Evolutionary conservation across 2,329 filamentous ascomycete genomes (phyloP).

Genomic region (Venturia aucupariae): DNA sequence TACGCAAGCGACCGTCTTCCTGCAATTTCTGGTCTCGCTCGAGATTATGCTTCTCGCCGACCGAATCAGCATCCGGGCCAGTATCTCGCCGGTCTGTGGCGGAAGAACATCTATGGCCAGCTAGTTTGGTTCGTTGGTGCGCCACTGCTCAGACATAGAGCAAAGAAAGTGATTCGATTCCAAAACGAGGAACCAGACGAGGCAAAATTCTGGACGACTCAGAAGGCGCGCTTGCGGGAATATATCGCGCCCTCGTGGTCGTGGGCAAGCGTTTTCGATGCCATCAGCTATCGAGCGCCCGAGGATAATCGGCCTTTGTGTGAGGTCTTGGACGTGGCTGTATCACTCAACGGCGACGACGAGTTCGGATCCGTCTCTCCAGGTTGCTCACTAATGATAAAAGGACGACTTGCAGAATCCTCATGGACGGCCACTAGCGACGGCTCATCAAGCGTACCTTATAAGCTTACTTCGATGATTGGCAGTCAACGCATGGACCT

Average conservation of each 20-base stretch:
- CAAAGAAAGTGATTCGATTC: not conserved
- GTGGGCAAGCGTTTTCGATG: slow-evolving; percentile 10
- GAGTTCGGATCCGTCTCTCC: not conserved
- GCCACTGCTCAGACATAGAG: not conserved
- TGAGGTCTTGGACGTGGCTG: not conserved
- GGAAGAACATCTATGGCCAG: not conserved
- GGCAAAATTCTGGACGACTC: not conserved
- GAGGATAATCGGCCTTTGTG: not conserved
- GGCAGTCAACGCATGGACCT: not conserved
- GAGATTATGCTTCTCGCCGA: not conserved
- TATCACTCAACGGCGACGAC: not conserved
- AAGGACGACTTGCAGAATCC: not conserved
- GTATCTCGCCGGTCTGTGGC: slow-evolving; percentile 11
- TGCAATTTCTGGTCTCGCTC: slow-evolving; percentile 8
- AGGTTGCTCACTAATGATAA: not conserved
- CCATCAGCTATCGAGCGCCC: slow-evolving; percentile 3
- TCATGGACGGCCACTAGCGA: not conserved
- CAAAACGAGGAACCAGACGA: not conserved
- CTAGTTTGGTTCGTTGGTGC: slow-evolving; percentile 8
- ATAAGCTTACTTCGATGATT: not conserved
- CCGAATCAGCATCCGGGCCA: not conserved
- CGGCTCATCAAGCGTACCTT: not conserved
- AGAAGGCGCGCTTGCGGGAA: not conserved
- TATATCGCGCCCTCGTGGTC: slow-evolving; percentile 14
- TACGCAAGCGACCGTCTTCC: not conserved